Conservation (phyloP, 108 stramenopile genomes). For the Hondaea fermentalgiana region DNA sequence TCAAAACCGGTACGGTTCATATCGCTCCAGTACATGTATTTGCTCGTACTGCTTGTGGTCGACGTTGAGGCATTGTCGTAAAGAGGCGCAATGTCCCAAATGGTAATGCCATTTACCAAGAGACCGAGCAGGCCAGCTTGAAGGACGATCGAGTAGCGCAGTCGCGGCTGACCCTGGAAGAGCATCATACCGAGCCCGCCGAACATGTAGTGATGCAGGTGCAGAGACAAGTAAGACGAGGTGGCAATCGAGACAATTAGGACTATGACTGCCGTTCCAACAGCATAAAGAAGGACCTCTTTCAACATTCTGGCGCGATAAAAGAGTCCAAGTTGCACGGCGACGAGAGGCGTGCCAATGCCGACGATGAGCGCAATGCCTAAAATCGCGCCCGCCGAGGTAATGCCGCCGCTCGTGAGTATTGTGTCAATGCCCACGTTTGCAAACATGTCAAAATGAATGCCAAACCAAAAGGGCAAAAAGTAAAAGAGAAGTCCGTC, state of each 20-base stretch:
- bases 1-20: background rate
- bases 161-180: background rate
- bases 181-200: background rate
- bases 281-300: background rate
- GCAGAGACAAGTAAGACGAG: background rate
- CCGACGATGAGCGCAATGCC: background rate
- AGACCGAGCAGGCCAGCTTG: background rate
- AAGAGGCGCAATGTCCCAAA: slow-evolving; percentile 4
- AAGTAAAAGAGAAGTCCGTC: background rate
- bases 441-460: background rate
- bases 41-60: background rate
- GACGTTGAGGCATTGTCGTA: background rate
- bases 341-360: background rate
- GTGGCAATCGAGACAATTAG: background rate
- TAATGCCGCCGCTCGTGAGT: background rate
- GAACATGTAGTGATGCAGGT: background rate
- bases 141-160: background rate
- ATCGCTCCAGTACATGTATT: background rate
- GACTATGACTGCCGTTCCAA: background rate
- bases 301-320: background rate
- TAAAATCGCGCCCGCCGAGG: background rate
- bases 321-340: background rate
- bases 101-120: background rate
- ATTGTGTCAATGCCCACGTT: background rate
- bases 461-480: background rate